Evolutionary conservation across 768 basidiomycete genomes (phyloP).

Genomic region (Dioszegia aurantiaca): DNA sequence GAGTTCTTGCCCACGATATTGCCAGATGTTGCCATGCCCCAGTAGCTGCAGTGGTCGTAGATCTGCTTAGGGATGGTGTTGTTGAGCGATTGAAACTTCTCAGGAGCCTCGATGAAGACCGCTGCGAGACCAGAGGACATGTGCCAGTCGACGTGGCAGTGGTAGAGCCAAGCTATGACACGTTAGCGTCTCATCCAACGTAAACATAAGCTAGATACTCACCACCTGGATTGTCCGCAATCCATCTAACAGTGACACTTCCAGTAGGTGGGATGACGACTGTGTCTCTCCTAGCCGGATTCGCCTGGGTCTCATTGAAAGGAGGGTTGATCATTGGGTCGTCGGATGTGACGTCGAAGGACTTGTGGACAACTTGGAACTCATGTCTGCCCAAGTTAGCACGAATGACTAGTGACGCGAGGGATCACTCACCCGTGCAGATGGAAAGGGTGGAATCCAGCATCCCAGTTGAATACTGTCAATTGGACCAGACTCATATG

Average conservation of each 20-base stretch:
- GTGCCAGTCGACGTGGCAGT: constrained; percentile 59
- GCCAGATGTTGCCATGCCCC: constrained; percentile 63
- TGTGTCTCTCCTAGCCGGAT: constrained; percentile 91
- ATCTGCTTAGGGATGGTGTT: constrained; percentile 59
- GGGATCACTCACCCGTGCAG: constrained; percentile 63
- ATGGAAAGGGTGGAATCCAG: constrained; percentile 62
- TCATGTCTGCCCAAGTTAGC: constrained; percentile 59
- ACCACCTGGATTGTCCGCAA: constrained; percentile 84
- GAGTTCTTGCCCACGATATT: constrained; percentile 79
- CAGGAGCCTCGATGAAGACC: constrained; percentile 78
- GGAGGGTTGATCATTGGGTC: constrained; percentile 79
- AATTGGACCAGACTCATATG: constrained; percentile 75
- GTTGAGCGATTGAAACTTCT: constrained; percentile 60
- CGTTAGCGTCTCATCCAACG: neutral
- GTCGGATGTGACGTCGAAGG: constrained; percentile 63
- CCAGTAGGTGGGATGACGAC: constrained; percentile 68
- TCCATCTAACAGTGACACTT: constrained; percentile 70
- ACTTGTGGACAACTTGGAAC: constrained; percentile 73
- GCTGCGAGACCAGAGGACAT: constrained; percentile 68
- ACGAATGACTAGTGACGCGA: neutral
- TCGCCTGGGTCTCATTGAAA: constrained; percentile 69
- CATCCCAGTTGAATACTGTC: constrained; percentile 56
- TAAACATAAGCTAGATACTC: constrained; percentile 58
- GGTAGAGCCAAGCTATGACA: constrained; percentile 37
- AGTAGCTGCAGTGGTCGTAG: constrained; percentile 69